Base-by-base conservation (phyloP, 164 flowering plant genomes). In the Magnolia officinalis region DNA sequence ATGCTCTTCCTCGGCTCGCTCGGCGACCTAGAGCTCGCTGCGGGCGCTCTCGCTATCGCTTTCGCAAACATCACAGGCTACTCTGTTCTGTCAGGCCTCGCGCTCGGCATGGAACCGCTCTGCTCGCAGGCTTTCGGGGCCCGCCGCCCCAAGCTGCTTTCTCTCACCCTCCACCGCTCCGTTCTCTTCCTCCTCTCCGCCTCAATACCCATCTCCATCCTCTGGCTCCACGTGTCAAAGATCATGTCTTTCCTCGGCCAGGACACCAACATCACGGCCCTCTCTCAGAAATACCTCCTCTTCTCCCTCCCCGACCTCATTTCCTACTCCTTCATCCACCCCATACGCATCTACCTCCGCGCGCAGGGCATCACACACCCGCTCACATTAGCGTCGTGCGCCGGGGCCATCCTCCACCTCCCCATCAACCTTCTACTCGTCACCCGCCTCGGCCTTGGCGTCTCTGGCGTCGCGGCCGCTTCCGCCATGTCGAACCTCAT, bases 91-190 rank as follows among this genome's bases (percentile, higher is more conserved):
- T 90, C 98, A 0, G 98, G 97, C 16, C 81, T 95, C 0, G 90
- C 98, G 1, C 72, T 95, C 1, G 97, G 97, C 0, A 92, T 95
- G 97, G 97, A 95, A 78, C 98, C 98, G 0, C 82, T 95, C 2
- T 95, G 98, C 76, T 85, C 95, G 0, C 98, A 93, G 74, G 97
- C 98, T 50, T 93, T 91, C 50, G 97, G 98, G 0, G 96, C 98
- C 2, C 83, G 80, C 13, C 85, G 87, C 0, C 90, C 88, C 1
- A 85, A 87, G 76, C 86, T 90, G 2, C 87, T 93, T 11, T 83
- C 93, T 9, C 21, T 90, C 2, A 91, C 97, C 11, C 91, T 95
- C 50, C 96, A 95, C 18, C 89, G 97, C 10, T 76, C 90, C 16
- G 86, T 95, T 20, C 80, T 93, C 24, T 89, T 93, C 71, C 88